Evolutionary conservation across 169 alveolate genomes (phyloP), one percentile per base, ranked within the genome.

Genomic region (Neospora caninum): DNA sequence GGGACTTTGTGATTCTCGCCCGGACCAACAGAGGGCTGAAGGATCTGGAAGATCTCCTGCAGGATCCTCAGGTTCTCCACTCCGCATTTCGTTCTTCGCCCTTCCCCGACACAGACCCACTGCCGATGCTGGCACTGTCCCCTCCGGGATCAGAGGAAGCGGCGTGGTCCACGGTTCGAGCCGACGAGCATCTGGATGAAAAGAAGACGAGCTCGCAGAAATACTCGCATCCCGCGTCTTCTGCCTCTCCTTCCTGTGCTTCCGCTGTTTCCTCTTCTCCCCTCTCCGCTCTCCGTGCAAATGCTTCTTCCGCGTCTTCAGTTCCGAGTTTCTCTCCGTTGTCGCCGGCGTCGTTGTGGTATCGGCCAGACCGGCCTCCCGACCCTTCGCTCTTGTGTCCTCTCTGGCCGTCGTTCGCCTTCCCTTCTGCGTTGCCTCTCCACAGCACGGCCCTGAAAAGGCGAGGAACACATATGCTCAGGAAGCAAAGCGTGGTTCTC

Each of bases 1-100:
- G 95, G 92, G 98, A 97, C 95, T 95, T 97, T 69, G 98, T 97
- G 39, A 92, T 97, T 80, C 96, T 97, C 67, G 94, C 96, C 92
- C 95, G 98, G 88, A 93, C 97, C 34, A 96, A 96, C 92, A 80
- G 94, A 64, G 97, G 95, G 87, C 91, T 94, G 49, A 53, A 73
- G 88, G 93, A 93, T 70, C 36, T 97, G 45, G 96, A 96, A 92
- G 93, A 91, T 78, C 91, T 93, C 25, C 95, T 95, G 54, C 88
- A 39, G 87, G 95, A 96, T 92, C 89, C 93, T 41, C 82, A 92
- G 82, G 93, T 96, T 70, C 95, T 80, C 45, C 92, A 91, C 31
- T 84, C 91, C 22, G 94, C 94, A 7, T 73, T 36, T n/a, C 27
- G 84, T n/a, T 13, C 84, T 0, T 31, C 45, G 25, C 39, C 38